phyloP scores from a whole-genome alignment of 352 stramenopile species.

The Phytophthora pini region DNA sequence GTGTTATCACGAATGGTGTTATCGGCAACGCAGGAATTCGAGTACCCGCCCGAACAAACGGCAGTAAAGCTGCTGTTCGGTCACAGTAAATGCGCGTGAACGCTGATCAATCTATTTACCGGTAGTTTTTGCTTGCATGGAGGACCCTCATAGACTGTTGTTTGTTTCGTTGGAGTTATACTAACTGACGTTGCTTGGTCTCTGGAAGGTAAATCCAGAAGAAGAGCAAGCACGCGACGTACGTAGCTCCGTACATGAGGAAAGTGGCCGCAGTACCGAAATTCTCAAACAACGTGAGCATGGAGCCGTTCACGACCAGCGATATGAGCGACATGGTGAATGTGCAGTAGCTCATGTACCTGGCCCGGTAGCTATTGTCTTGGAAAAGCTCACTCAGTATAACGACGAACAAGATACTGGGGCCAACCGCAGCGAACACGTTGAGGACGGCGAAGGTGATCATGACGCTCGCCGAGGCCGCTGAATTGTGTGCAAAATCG shows the following conservation, averaged over 20 bases:
- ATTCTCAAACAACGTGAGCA: conserved; percentile 80
- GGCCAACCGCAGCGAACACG: conserved; percentile 74
- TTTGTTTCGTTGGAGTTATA: conserved; percentile 37
- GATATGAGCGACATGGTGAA: conserved; percentile 90
- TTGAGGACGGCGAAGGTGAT: conserved; percentile 76
- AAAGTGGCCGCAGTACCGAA: conserved; percentile 76
- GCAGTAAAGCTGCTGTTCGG: conserved; percentile 28
- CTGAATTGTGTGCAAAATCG: conserved; percentile 54
- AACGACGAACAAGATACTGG: conserved; percentile 84
- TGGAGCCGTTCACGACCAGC: conserved; percentile 80
- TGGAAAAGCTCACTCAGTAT: conserved; percentile 89
- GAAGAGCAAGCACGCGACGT: conserved; percentile 72
- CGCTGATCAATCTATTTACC: conserved; percentile 42
- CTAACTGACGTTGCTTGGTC: conserved; percentile 78
- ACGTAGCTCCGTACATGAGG: conserved; percentile 65
- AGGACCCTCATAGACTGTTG: neutral
- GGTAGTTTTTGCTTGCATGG: conserved; percentile 12
- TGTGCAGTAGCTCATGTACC: conserved; percentile 91
- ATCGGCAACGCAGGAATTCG: conserved; percentile 42
- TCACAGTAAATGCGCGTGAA: conserved; percentile 27
- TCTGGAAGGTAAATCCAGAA: conserved; percentile 78
- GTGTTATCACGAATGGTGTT: conserved; percentile 19
- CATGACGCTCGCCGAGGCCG: conserved; percentile 65
- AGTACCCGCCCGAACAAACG: conserved; percentile 24
- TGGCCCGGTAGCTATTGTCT: conserved; percentile 78